Base-by-base conservation (phyloP, 176 grass and related monocot genomes). In the bread wheat (Triticum aestivum) region DNA sequence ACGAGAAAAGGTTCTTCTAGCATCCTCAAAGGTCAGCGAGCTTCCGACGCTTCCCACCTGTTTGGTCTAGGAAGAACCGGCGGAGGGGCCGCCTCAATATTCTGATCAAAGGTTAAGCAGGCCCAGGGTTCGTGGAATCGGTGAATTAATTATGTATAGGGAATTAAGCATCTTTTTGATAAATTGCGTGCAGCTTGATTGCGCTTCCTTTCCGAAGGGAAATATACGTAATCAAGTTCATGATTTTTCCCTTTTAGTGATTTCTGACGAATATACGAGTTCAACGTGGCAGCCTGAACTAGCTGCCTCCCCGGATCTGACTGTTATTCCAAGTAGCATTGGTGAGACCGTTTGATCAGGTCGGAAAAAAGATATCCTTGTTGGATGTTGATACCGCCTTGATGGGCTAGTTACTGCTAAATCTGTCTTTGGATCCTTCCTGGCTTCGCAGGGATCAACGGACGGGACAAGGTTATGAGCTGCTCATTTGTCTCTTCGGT, bases 331-430 rank as follows among this genome's bases (percentile, higher is more conserved):
- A 62, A 54, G 39, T 26, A 58, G 56, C 67, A 76, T 76, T 76
- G 73, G 73, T 76, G 73, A 11, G 67, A 80, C 79, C 85, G 61
- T 74, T 71, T 65, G 64, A 82, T 86, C 52, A 33, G 71, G 83
- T 59, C 78, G 39, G 49, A 56, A 9, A 8, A 62, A 12, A 79
- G 65, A 86, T 34, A 37, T 78, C 82, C 80, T 84, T 6, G 45
- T 73, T 68, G 74, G 61, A 68, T 41, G 80, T 14, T 61, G 9
- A 5, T 56, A 39, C 27, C 8, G 61, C 29, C 75, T 75, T 58
- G 49, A 77, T 49, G 39, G 63, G 38, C 18, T 37, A 9, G 20
- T 77, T 56, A 79, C n/a, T 35, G 59, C 14, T 73, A 61, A 83
- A 11, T 83, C 58, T 35, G 56, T 37, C 33, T 56, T 30, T 30